A percentile compares a stretch with the other conserved stretches of the same genome.
Evolutionary conservation across 2,329 filamentous ascomycete species (phyloP).

Genomic region (Penicillium capsulatum): DNA sequence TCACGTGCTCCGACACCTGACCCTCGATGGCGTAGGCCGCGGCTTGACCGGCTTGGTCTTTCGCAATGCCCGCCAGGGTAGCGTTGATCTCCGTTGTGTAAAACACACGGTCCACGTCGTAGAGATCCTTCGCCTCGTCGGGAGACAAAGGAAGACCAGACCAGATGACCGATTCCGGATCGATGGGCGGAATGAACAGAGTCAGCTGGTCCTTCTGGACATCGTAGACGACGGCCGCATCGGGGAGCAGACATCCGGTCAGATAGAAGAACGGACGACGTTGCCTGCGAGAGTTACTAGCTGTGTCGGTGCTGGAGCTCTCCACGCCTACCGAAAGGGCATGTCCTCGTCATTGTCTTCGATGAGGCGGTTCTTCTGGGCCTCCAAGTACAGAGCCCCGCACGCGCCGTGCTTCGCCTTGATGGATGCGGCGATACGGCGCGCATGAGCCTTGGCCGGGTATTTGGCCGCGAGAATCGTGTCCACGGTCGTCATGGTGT

Average conservation of each 20-base stretch:
- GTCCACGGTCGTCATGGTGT: conserved; percentile 32
- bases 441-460: conserved; percentile 82
- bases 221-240: conserved; percentile 78
- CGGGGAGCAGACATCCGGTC: conserved; percentile 75
- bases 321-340: conserved; percentile 66
- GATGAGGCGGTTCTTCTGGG: conserved; percentile 70
- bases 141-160: conserved; percentile 76
- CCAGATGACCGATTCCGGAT: conserved; percentile 91
- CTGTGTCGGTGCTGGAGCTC: too few species aligned
- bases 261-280: conserved; percentile 94
- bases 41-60: conserved; percentile 35
- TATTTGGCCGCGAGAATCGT: conserved; percentile 56
- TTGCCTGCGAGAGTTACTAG: conserved; percentile 54
- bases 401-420: conserved; percentile 57
- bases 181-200: conserved; percentile 83
- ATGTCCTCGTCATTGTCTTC: conserved; percentile 85
- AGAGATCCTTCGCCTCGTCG: conserved; percentile 69
- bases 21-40: conserved; percentile 72
- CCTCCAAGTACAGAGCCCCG: conserved; percentile 84
- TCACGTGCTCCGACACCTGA: conserved; percentile 68
- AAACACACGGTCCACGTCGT: conserved; percentile 75
- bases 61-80: conserved; percentile 54
- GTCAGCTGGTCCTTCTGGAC: conserved; percentile 68
- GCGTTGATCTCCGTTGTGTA: conserved; percentile 70
- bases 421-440: conserved; percentile 76